Percentiles rank a stretch among this genome's conserved stretches.
Evolutionary conservation across 305 asterid species (phyloP).

Genomic region (Fraxinus sp.): DNA sequence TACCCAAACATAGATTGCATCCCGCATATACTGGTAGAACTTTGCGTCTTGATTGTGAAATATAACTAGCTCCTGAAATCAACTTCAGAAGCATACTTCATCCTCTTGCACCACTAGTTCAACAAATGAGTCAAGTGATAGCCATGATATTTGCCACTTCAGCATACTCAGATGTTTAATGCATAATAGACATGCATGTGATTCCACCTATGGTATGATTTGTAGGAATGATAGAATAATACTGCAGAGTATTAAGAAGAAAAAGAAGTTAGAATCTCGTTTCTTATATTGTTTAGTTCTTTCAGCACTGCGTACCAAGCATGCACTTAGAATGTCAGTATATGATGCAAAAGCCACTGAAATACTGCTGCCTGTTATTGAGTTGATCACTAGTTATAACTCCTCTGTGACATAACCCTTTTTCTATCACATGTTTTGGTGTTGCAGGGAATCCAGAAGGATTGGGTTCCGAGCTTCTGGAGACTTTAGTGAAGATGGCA

Average conservation of each 20-base stretch:
- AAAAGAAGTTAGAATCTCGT: neutral
- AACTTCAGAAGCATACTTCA: neutral
- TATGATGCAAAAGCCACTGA: conserved; percentile 6
- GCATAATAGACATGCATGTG: neutral
- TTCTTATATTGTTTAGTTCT: neutral
- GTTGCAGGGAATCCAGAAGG: conserved; percentile 56
- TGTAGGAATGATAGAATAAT: neutral
- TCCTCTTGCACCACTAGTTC: neutral
- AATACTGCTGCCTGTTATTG: neutral
- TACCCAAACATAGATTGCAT: neutral
- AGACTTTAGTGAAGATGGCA: conserved; percentile 69
- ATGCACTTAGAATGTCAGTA: neutral
- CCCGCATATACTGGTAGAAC: neutral
- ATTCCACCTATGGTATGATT: neutral
- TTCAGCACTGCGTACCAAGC: neutral
- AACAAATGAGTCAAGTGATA: neutral
- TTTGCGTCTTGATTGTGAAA: neutral
- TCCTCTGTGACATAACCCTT: neutral
- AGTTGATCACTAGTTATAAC: conserved; percentile 4
- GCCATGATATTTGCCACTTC: neutral
- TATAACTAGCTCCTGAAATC: neutral
- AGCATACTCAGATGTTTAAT: neutral
- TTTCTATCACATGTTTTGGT: neutral
- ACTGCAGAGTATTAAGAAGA: neutral
- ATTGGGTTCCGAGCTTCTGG: conserved; percentile 55